These are phyloP conservation scores for Colletotrichum viniferum DNA, from an alignment of 2,329 filamentous ascomycete genomes.

Conservation along the genomic window DNA sequence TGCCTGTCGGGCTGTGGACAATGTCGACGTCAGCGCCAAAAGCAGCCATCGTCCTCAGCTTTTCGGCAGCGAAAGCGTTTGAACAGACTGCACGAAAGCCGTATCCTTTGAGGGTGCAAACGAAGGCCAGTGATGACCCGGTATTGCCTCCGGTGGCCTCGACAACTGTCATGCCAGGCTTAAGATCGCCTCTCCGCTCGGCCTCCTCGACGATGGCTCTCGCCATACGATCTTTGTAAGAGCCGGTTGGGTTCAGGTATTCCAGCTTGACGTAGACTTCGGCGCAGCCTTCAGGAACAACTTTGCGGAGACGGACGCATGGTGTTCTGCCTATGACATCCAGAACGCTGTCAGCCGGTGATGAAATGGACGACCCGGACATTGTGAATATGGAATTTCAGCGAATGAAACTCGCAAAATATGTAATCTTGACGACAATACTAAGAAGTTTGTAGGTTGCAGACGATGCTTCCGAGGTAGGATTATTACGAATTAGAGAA, in stretches of 20 bases:
- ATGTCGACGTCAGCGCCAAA: slow-evolving; percentile 18
- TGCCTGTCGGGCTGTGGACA: neutral
- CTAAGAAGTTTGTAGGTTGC: accelerated
- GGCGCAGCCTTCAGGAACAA: slow-evolving; percentile 12
- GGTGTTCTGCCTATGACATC: slow-evolving; percentile 18
- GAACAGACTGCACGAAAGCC: slow-evolving; percentile 16
- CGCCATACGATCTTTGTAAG: slow-evolving; percentile 18
- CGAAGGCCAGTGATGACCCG: slow-evolving; percentile 13
- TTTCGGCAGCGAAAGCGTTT: slow-evolving; percentile 10
- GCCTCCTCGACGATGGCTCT: slow-evolving; percentile 12
- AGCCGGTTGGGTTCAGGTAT: slow-evolving; percentile 16
- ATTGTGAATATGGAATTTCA: neutral
- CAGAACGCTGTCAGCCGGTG: neutral
- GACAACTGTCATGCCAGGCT: neutral
- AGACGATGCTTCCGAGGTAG: accelerated
- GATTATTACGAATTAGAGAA: neutral
- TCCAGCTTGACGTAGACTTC: slow-evolving; percentile 17
- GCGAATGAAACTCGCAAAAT: neutral
- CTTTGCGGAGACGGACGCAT: neutral
- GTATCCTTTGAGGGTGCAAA: slow-evolving; percentile 28
- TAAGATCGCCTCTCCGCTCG: neutral
- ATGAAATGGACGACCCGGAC: neutral
- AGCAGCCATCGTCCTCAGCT: slow-evolving; percentile 18
- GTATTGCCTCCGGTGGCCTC: slow-evolving; percentile 21
- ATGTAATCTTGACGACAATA: neutral